Percentiles rank a stretch among this genome's conserved stretches.
Evolutionary conservation across 2,329 filamentous ascomycete species (phyloP).

Genomic region (Chalaropsis thielavioides): DNA sequence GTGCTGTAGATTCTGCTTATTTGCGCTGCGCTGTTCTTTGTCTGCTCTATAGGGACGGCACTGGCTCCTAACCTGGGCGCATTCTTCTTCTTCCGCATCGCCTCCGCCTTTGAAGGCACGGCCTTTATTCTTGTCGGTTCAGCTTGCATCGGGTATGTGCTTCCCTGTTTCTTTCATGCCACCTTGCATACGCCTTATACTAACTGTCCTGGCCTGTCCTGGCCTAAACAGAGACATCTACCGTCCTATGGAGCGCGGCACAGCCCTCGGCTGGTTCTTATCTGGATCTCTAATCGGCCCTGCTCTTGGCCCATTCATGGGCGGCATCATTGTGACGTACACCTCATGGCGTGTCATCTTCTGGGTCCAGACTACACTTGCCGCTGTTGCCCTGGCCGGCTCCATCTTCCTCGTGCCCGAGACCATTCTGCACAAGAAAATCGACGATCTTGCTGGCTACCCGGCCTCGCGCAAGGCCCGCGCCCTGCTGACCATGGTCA

Average conservation of each 20-base stretch:
- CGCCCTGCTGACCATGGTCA: slow-evolving; percentile 48
- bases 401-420: slow-evolving; percentile 56
- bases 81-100: slow-evolving; percentile 60
- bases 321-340: slow-evolving; percentile 65
- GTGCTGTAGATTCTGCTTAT: slow-evolving; percentile 30
- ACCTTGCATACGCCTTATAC: not conserved
- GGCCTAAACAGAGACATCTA: slow-evolving; percentile 39
- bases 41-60: slow-evolving; percentile 57
- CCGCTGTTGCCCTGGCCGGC: slow-evolving; percentile 42
- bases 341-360: slow-evolving; percentile 60
- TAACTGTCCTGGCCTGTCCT: too few relatives aligned
- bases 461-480: slow-evolving; percentile 33
- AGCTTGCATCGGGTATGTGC: slow-evolving; percentile 46
- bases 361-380: slow-evolving; percentile 59
- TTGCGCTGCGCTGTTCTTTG: slow-evolving; percentile 49
- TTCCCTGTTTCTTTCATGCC: too few relatives aligned
- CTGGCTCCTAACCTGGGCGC: slow-evolving; percentile 54
- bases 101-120: slow-evolving; percentile 63
- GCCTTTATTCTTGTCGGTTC: slow-evolving; percentile 59
- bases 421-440: slow-evolving; percentile 52
- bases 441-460: slow-evolving; percentile 45
- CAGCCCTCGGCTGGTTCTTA: slow-evolving; percentile 59
- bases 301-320: slow-evolving; percentile 53
- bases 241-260: slow-evolving; percentile 52
- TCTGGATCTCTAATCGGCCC: slow-evolving; percentile 58